phyloP scores from a whole-genome alignment of 2,329 filamentous ascomycete genomes.

The Colletotrichum sp. region DNA sequence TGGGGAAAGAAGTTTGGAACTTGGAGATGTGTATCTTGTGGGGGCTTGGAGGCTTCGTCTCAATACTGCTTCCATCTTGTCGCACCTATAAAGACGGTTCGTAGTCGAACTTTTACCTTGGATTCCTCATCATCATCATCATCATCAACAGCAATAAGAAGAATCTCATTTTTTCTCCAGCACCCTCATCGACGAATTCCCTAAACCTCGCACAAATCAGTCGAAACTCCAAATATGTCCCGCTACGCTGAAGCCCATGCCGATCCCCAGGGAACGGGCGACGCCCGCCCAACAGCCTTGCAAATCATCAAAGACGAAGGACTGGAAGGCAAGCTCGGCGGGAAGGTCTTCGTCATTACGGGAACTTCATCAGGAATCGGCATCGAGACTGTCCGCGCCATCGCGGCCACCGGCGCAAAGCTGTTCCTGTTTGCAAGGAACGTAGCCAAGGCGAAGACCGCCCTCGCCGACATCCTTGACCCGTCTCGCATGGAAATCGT shows the following conservation, averaged over 20 bases:
- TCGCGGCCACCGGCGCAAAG: constrained; percentile 39
- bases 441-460: constrained; percentile 34
- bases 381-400: constrained; percentile 41
- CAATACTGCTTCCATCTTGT: neutral
- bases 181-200: neutral
- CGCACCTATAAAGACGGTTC: neutral
- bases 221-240: neutral
- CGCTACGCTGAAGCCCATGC: constrained; percentile 24
- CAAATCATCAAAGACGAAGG: constrained; percentile 37
- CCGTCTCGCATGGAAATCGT: neutral
- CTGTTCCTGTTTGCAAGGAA: constrained; percentile 41
- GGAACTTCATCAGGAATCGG: constrained; percentile 42
- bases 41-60: neutral
- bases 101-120: neutral
- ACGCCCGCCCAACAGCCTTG: constrained; percentile 35
- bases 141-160: neutral
- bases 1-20: neutral
- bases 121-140: neutral
- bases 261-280: constrained; percentile 29
- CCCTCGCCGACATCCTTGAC: constrained; percentile 25
- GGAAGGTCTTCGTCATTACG: constrained; percentile 42
- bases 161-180: neutral
- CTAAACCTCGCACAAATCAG: neutral
- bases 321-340: constrained; percentile 27
- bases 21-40: neutral